A percentile compares a stretch with the other conserved stretches of the same genome.
These are phyloP conservation scores for Heterobasidion irregulare DNA, from an alignment of 1,284 basidiomycete genomes.

Conservation along the genomic window DNA sequence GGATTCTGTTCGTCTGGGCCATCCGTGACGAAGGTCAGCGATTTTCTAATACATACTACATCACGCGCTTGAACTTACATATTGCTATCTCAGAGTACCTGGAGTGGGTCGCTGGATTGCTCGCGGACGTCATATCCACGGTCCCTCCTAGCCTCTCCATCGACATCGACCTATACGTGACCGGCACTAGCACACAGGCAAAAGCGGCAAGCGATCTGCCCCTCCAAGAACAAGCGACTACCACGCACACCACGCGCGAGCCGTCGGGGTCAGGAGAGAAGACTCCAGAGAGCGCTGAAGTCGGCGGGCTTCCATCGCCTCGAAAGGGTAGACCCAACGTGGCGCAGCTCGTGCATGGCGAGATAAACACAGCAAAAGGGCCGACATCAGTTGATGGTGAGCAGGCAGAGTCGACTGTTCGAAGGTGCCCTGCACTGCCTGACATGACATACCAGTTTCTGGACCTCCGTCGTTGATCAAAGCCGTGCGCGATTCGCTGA, in stretches of 20 bases:
- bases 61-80: neutral
- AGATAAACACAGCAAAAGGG: slow-evolving; percentile 16
- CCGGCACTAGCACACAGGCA: slow-evolving; percentile 9
- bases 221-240: neutral
- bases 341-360: slow-evolving; percentile 13
- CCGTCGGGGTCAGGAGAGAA: slow-evolving; percentile 6
- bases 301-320: slow-evolving; percentile 1
- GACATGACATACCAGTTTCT: slow-evolving; percentile 1
- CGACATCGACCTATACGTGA: slow-evolving; percentile 29
- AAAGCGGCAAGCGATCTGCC: neutral
- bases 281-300: neutral
- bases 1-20: slow-evolving; percentile 36
- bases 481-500: neutral
- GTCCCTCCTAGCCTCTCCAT: slow-evolving; percentile 23
- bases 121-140: slow-evolving; percentile 22
- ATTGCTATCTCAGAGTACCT: slow-evolving; percentile 23
- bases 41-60: neutral
- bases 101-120: slow-evolving; percentile 30
- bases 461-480: slow-evolving; percentile 1
- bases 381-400: slow-evolving; percentile 25
- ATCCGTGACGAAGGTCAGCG: slow-evolving; percentile 28
- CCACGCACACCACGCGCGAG: neutral
- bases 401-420: slow-evolving; percentile 7
- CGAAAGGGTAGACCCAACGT: slow-evolving; percentile 21
- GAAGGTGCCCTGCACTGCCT: too few relatives aligned